Evolutionary conservation across 805 yeast species (phyloP), one percentile per base, ranked within the genome.

Genomic region (Yamadazyma olivae): DNA sequence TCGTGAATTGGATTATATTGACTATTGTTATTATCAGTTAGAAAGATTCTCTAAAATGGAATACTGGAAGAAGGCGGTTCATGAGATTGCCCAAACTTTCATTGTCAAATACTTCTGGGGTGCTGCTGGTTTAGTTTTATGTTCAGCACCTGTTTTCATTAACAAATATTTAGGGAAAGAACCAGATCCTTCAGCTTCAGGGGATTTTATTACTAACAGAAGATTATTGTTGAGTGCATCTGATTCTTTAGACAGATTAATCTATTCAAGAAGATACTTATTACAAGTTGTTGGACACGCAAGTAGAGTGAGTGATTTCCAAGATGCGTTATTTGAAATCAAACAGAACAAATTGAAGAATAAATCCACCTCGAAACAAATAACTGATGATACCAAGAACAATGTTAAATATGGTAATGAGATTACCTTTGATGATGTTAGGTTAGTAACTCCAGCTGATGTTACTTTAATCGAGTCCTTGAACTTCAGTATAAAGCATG

Each of bases 31-130:
- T 61, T 89, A 87, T 59, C 82, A 83, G 44, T 68, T 89, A 46
- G 93, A 85, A 46, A 69, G 81, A 41, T 91, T 89, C 59, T 71
- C 82, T 46, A 77, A 83, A 50, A 75, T 79, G 61, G 90, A 84
- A 53, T 74, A 83, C 44, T 77, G 84, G 61, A 81, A 85, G 48
- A 72, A 82, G 64, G 81, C 91, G 19, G 57, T 83, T 17, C 91
- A 89, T 59, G 89, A 89, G 53, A 75, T 86, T 47, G 84, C 91
- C 2, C 93, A 91, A 47, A 86, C 83, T 33, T 90, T 89, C 50
- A 79, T 88, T 36, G 90, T 90, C 43, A 90, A 90, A 62, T 90
- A 90, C 60, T 77, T 88, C 32, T 83, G 96, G 90, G 98, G 98
- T 43, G 98, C 96, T 2, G 87, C 93, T 21, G 98, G 98, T 8